phyloP scores from a whole-genome alignment of 768 basidiomycete species.

The Termitomyces sp. region DNA sequence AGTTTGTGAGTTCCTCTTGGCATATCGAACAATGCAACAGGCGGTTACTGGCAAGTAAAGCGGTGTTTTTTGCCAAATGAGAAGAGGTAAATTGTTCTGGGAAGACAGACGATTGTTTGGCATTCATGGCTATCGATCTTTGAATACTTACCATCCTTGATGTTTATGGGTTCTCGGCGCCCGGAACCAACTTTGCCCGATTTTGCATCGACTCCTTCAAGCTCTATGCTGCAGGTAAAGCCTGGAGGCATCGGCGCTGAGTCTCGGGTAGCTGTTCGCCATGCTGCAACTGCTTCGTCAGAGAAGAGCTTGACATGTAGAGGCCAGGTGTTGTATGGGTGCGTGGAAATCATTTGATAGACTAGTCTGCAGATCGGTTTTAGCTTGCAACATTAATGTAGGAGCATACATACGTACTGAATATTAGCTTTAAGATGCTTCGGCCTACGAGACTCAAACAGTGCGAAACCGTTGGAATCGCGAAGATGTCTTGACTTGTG shows the following conservation, averaged over 20 bases:
- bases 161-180: slow-evolving; percentile 51
- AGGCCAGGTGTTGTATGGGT: slow-evolving; percentile 73
- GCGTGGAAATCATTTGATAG: slow-evolving; percentile 57
- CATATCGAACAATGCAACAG: slow-evolving; percentile 49
- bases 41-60: slow-evolving; percentile 35
- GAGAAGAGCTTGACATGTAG: slow-evolving; percentile 77
- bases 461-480: slow-evolving; percentile 35
- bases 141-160: slow-evolving; percentile 50
- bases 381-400: background rate
- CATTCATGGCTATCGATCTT: background rate
- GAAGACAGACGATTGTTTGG: background rate
- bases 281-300: slow-evolving; percentile 52
- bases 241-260: slow-evolving; percentile 46
- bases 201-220: slow-evolving; percentile 72
- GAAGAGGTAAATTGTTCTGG: slow-evolving; percentile 48
- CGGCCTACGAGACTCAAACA: slow-evolving; percentile 34
- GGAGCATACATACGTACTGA: slow-evolving; percentile 32
- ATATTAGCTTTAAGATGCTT: slow-evolving; percentile 45
- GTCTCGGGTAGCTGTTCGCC: slow-evolving; percentile 38
- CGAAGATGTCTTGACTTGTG: slow-evolving; percentile 65
- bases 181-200: slow-evolving; percentile 54
- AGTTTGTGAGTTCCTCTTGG: slow-evolving; percentile 35
- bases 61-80: slow-evolving; percentile 47
- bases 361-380: slow-evolving; percentile 43
- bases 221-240: slow-evolving; percentile 49